Evolutionary conservation across 306 rosid species (phyloP).

Genomic region (Prunus davidiana): DNA sequence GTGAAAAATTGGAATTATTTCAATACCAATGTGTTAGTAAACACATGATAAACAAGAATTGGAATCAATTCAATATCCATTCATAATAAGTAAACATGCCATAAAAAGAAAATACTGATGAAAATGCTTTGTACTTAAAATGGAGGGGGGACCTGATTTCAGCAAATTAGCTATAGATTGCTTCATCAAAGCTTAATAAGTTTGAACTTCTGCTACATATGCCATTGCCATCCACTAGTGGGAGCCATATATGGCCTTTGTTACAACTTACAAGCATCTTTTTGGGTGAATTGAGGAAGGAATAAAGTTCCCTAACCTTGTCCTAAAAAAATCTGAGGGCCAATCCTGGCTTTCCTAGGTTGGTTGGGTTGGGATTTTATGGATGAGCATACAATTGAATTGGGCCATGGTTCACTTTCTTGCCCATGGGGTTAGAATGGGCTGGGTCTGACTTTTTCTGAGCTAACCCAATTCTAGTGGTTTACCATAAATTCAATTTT

Average conservation of each 20-base stretch:
- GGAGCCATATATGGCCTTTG: neutral
- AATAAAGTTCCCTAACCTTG: too few species aligned
- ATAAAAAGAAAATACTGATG: neutral
- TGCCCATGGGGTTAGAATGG: neutral
- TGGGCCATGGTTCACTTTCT: neutral
- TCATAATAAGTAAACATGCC: too few species aligned
- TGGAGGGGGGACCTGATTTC: constrained; percentile 4
- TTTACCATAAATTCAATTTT: neutral
- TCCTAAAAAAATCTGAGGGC: too few species aligned
- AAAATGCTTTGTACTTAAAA: neutral
- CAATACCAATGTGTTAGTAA: too few species aligned
- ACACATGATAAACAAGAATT: too few species aligned
- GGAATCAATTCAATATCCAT: too few species aligned
- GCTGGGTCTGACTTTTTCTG: neutral
- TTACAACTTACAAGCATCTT: neutral
- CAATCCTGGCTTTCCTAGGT: neutral
- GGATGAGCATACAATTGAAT: neutral
- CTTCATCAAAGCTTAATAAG: neutral
- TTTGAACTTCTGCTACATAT: neutral
- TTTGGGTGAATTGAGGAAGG: too few species aligned
- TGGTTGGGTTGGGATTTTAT: neutral
- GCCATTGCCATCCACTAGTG: neutral
- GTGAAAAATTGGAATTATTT: too few species aligned
- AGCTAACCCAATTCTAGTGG: neutral
- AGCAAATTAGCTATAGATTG: neutral